These are phyloP conservation scores for Saturnispora quitensis DNA, from an alignment of 805 yeast genomes.

Conservation along the genomic window DNA sequence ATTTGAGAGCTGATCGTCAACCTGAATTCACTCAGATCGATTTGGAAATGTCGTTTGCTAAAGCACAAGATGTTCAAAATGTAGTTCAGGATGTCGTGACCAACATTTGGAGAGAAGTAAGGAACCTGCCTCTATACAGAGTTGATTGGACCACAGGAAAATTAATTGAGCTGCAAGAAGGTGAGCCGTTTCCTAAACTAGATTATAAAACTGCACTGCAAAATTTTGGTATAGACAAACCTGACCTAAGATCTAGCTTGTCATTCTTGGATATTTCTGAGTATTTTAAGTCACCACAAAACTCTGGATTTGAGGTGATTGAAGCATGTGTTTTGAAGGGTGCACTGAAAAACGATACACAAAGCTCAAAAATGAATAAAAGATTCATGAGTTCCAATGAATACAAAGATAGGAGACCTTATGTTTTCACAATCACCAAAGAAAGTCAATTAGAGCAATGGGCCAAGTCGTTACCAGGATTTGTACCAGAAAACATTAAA, in stretches of 20 bases:
- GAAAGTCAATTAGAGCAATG: conserved; percentile 34
- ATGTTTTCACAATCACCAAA: conserved; percentile 40
- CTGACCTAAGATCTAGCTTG: conserved; percentile 67
- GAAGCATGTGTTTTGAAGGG: conserved; percentile 62
- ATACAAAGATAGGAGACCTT: conserved; percentile 53
- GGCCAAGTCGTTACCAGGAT: conserved; percentile 27
- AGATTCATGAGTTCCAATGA: conserved; percentile 29
- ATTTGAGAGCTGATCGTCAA: conserved; percentile 87
- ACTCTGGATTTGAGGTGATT: conserved; percentile 50
- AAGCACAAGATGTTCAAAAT: conserved; percentile 53
- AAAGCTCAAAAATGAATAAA: conserved; percentile 11
- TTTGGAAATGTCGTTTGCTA: conserved; percentile 82
- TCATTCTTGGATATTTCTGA: conserved; percentile 40
- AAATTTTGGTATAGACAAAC: conserved; percentile 86
- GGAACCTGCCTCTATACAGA: conserved; percentile 31
- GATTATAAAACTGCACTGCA: conserved; percentile 62
- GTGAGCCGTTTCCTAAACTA: conserved; percentile 35
- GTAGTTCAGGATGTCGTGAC: conserved; percentile 53
- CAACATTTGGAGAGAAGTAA: conserved; percentile 45
- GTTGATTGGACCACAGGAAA: conserved; percentile 25
- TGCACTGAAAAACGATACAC: conserved; percentile 29
- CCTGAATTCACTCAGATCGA: conserved; percentile 98
- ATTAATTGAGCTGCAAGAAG: conserved; percentile 21
- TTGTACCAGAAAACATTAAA: conserved; percentile 1
- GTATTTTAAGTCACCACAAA: conserved; percentile 26